Conservation (phyloP, 2,329 filamentous ascomycete species). For the Mycogone perniciosa region DNA sequence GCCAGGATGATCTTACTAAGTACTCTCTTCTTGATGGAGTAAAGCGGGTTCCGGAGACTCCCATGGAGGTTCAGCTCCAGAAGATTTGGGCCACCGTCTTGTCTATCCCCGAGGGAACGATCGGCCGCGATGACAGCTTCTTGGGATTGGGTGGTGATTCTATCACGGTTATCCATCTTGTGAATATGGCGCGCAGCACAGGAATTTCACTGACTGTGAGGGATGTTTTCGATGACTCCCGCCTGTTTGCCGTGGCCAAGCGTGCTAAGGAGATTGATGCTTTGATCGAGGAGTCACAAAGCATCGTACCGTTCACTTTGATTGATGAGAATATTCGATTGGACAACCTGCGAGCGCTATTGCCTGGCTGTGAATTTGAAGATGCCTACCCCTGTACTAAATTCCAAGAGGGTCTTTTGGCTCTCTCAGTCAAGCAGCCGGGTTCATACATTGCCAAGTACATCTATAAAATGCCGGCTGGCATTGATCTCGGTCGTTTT, state of each 20-base stretch:
- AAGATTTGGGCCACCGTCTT: slow-evolving; percentile 24
- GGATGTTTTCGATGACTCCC: not conserved
- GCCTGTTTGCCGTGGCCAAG: not conserved
- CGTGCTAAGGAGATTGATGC: too few relatives aligned
- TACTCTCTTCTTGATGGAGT: slow-evolving; percentile 20
- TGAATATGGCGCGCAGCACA: not conserved
- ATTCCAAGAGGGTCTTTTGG: too few relatives aligned
- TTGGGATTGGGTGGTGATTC: slow-evolving; percentile 16
- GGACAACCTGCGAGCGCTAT: too few relatives aligned
- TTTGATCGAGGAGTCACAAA: too few relatives aligned
- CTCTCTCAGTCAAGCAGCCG: too few relatives aligned
- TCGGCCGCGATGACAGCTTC: slow-evolving; percentile 14
- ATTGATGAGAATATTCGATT: too few relatives aligned
- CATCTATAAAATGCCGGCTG: too few relatives aligned
- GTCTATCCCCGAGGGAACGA: not conserved
- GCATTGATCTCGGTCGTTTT: too few relatives aligned
- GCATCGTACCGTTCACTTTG: too few relatives aligned
- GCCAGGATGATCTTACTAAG: slow-evolving; percentile 5
- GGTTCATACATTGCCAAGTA: too few relatives aligned
- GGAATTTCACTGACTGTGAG: slow-evolving; percentile 6
- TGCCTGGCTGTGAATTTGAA: too few relatives aligned
- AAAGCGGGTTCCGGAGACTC: slow-evolving; percentile 10
- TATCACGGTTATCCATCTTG: slow-evolving; percentile 14
- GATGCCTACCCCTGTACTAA: too few relatives aligned
- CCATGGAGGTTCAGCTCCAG: slow-evolving; percentile 22